These are phyloP conservation scores for Extremus antarcticus DNA, from an alignment of 495 filamentous ascomycete species.

Conservation along the genomic window DNA sequence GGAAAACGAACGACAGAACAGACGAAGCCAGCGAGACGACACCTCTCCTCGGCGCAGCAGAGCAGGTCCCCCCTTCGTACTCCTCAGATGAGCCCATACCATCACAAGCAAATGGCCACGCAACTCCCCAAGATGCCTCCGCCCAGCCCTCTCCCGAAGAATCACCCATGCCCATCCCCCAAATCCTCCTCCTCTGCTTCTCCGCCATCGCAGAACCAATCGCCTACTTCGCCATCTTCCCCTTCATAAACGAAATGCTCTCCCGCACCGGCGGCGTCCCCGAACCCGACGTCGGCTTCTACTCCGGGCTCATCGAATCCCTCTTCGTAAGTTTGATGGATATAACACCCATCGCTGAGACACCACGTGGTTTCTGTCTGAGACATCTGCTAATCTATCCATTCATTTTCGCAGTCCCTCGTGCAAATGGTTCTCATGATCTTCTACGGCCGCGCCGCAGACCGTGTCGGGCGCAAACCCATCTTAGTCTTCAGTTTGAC, in stretches of 20 bases:
- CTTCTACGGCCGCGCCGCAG: slow-evolving; percentile 53
- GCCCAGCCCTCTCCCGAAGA: slow-evolving; percentile 46
- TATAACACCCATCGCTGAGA: too few species aligned
- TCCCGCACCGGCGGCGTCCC: slow-evolving; percentile 44
- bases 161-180: slow-evolving; percentile 43
- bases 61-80: background rate
- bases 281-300: slow-evolving; percentile 56
- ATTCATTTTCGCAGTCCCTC: too few species aligned
- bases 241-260: slow-evolving; percentile 64
- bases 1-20: background rate
- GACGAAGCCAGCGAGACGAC: slow-evolving; percentile 8
- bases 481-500: slow-evolving; percentile 50
- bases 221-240: slow-evolving; percentile 65
- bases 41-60: slow-evolving; percentile 10
- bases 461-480: slow-evolving; percentile 56
- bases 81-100: background rate
- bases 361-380: too few species aligned
- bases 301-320: slow-evolving; percentile 61
- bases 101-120: background rate
- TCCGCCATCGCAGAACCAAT: slow-evolving; percentile 60
- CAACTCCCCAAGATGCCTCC: slow-evolving; percentile 40
- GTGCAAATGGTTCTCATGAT: slow-evolving; percentile 54
- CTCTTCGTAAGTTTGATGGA: too few species aligned
- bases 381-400: too few species aligned
- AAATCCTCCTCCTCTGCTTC: slow-evolving; percentile 57